These are phyloP conservation scores for Candida caryicola DNA, from an alignment of 805 yeast species.

Conservation along the genomic window DNA sequence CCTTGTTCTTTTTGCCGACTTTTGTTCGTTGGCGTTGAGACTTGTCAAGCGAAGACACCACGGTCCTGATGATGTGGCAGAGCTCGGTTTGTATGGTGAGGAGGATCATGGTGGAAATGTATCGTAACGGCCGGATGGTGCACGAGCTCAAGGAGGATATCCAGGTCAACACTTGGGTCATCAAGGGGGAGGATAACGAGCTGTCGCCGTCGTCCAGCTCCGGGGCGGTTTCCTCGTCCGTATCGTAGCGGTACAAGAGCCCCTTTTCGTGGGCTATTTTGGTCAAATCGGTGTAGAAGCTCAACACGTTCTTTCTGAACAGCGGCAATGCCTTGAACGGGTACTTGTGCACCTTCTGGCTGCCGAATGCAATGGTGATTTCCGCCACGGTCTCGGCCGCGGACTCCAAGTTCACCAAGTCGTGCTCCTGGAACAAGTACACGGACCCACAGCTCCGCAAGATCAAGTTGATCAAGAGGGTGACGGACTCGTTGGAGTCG, in stretches of 20 bases:
- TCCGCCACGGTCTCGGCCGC: constrained; percentile 74
- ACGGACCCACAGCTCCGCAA: constrained; percentile 72
- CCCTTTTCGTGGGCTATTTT: constrained; percentile 60
- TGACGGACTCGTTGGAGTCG: constrained; percentile 44
- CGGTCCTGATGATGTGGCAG: constrained; percentile 45
- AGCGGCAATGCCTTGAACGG: constrained; percentile 42
- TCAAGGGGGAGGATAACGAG: constrained; percentile 38
- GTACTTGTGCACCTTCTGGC: constrained; percentile 65
- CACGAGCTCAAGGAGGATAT: constrained; percentile 68
- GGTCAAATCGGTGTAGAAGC: constrained; percentile 55
- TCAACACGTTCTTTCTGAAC: constrained; percentile 42
- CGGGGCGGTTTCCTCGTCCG: constrained; percentile 14
- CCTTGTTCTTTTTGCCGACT: constrained; percentile 30
- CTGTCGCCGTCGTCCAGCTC: constrained; percentile 11
- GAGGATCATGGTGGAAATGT: constrained; percentile 57
- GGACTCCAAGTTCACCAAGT: constrained; percentile 64
- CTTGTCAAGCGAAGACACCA: constrained; percentile 38
- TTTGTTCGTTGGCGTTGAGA: constrained; percentile 42
- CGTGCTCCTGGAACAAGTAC: constrained; percentile 68
- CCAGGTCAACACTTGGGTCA: constrained; percentile 70
- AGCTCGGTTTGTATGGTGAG: constrained; percentile 60
- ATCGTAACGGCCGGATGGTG: constrained; percentile 67
- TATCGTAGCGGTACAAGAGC: constrained; percentile 40
- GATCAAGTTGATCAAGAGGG: constrained; percentile 64
- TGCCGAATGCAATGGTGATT: constrained; percentile 58